Evolutionary conservation across 176 grass and related monocot species (phyloP), one percentile per base, ranked within the genome.

Genomic region (Thalia dealbata): DNA sequence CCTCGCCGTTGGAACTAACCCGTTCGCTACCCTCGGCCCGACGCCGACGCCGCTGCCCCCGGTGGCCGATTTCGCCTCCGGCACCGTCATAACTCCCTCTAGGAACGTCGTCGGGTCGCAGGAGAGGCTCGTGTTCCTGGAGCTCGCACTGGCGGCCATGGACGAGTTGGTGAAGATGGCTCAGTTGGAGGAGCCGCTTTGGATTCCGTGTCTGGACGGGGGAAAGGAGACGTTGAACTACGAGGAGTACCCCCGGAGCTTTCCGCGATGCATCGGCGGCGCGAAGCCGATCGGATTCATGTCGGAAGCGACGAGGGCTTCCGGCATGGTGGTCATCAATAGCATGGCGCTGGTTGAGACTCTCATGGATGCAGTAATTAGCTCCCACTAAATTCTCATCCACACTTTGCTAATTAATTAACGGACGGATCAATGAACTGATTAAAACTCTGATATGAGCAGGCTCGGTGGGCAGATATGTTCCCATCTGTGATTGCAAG

Each of bases 141-240:
- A 99, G 68, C 83, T 99, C 42, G 95, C 90, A 2, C 46, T 83
- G 22, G 70, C 75, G 8, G 90, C 95, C 2, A 95, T 93, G 85
- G 73, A 91, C 51, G 90, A 95, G 75, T 82, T 99, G 43, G 75
- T 99, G 73, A 95, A 95, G 81, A 88, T 99, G 95, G 90, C 90
- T 1, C 83, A 89, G 63, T 81, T 83, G 90, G 78, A 75, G 3
- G 88, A 91, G 21, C 90, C 85, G 0, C 28, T 99, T 73, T 99
- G 95, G 95, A 87, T 91, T 71, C 74, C 72, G 43, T 74, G 74
- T 24, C 66, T 61, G 12, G 71, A 83, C 73, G 72, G 83, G 10
- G 76, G 27, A 0, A 11, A 65, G 35, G 67, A 85, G 68, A 85
- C 64, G 0, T 71, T 99, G 0, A 95, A 95, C 81, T 73, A 78